phyloP scores from a whole-genome alignment of 1,284 basidiomycete species.

The Ganoderma meredithae region DNA sequence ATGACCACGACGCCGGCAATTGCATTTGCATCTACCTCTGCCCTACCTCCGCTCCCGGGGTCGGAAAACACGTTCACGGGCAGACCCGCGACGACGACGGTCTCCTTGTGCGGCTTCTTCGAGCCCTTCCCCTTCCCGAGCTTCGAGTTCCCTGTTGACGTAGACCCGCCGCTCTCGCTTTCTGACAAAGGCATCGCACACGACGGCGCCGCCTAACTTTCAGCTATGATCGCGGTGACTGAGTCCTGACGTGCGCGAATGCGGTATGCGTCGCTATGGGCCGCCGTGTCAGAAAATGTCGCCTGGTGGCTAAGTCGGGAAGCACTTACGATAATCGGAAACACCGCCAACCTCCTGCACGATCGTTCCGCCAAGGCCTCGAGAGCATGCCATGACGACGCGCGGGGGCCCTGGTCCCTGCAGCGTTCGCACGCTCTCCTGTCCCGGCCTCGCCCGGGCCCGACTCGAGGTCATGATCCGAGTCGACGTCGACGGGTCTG shows the following conservation, averaged over 20 bases:
- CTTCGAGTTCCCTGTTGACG: not conserved
- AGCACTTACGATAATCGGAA: not conserved
- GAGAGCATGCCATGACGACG: not conserved
- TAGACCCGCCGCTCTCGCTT: not conserved
- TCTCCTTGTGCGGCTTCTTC: conserved; percentile 13
- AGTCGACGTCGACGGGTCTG: not conserved
- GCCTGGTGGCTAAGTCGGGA: not conserved
- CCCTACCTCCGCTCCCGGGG: conserved; percentile 25
- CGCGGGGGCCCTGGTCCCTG: not conserved
- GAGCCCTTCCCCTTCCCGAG: not conserved
- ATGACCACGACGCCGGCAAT: conserved; percentile 48
- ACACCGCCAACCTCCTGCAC: not conserved
- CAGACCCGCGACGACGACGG: conserved; percentile 54
- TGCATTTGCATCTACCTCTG: conserved; percentile 43
- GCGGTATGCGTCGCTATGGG: not conserved
- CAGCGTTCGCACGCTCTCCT: not conserved
- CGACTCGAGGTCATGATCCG: not conserved
- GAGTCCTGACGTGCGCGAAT: not conserved
- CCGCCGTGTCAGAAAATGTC: not conserved
- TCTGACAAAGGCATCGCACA: not conserved
- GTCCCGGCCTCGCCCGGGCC: not conserved
- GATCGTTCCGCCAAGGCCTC: not conserved
- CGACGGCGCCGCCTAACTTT: not conserved
- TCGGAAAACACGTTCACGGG: conserved; percentile 50
- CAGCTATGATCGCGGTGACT: not conserved